Conservation (phyloP, 1,284 basidiomycete genomes). For the Limonomyces culmigenus region DNA sequence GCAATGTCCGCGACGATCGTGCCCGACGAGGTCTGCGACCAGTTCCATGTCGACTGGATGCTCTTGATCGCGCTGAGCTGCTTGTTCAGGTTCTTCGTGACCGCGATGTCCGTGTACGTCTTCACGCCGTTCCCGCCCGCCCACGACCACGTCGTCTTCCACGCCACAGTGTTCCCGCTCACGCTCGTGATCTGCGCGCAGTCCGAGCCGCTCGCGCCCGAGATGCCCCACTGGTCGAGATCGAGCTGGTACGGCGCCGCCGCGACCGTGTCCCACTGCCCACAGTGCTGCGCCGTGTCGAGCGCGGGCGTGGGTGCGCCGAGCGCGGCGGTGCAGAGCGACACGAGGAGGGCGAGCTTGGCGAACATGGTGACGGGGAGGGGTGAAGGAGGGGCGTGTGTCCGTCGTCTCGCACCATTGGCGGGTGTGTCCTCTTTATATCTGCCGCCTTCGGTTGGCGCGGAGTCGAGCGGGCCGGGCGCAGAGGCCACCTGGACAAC, state of each 20-base stretch:
- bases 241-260: neutral
- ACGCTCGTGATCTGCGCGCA: conserved; percentile 33
- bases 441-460: too few relatives aligned
- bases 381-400: too few relatives aligned
- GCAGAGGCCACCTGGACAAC: too few relatives aligned
- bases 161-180: conserved; percentile 26
- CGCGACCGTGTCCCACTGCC: neutral
- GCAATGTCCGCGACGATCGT: conserved; percentile 33
- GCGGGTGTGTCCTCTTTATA: too few relatives aligned
- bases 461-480: too few relatives aligned
- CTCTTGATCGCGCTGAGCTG: conserved; percentile 32
- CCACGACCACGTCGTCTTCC: conserved; percentile 42
- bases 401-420: too few relatives aligned
- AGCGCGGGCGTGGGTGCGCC: neutral
- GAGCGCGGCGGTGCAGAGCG: too few relatives aligned
- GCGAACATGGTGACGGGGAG: too few relatives aligned
- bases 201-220: conserved; percentile 32
- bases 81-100: conserved; percentile 7
- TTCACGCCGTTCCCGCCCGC: conserved; percentile 30
- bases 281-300: neutral
- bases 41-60: conserved; percentile 30
- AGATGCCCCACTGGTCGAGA: conserved; percentile 23
- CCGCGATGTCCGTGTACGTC: conserved; percentile 41
- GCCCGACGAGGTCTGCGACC: conserved; percentile 18
- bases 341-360: too few relatives aligned